Percentiles rank a stretch among this genome's conserved stretches.
phyloP scores from a whole-genome alignment of 768 basidiomycete genomes.

The Hortiboletus flavorubellus region DNA sequence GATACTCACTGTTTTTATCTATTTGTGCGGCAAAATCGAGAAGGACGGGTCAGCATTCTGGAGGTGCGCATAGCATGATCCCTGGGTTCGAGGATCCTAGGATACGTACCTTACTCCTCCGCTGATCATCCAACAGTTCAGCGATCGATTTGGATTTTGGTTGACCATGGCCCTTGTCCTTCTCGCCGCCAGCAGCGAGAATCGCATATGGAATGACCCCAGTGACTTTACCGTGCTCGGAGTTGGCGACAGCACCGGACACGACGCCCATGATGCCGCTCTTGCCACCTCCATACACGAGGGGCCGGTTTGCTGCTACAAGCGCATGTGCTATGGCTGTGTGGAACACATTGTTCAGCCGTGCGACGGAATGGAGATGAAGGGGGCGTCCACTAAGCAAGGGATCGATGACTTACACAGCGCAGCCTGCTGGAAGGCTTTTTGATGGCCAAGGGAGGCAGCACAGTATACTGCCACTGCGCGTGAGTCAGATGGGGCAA shows the following conservation, averaged over 20 bases:
- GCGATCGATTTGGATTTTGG: slow-evolving; percentile 20
- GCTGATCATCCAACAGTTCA: slow-evolving; percentile 29
- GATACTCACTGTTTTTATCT: slow-evolving; percentile 34
- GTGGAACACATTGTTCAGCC: background rate
- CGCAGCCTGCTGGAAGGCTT: slow-evolving; percentile 66
- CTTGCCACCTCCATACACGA: slow-evolving; percentile 87
- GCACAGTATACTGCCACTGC: slow-evolving; percentile 85
- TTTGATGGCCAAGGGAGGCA: slow-evolving; percentile 61
- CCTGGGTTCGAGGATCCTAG: background rate
- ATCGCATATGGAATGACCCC: slow-evolving; percentile 82
- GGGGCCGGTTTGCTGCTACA: slow-evolving; percentile 51
- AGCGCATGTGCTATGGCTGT: slow-evolving; percentile 74
- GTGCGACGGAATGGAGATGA: background rate
- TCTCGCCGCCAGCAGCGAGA: slow-evolving; percentile 60
- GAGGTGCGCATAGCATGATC: background rate
- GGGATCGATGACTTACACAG: slow-evolving; percentile 48
- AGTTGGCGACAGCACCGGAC: slow-evolving; percentile 57
- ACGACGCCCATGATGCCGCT: slow-evolving; percentile 86
- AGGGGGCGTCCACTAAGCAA: background rate
- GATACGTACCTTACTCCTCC: slow-evolving; percentile 34
- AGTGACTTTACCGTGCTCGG: slow-evolving; percentile 63
- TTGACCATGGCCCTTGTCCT: slow-evolving; percentile 39
- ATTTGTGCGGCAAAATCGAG: background rate
- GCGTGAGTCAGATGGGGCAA: slow-evolving; percentile 28
- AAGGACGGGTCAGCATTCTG: slow-evolving; percentile 11